Evolutionary conservation across 2,329 filamentous ascomycete species (phyloP).

Genomic region (Fusarium robinianum): DNA sequence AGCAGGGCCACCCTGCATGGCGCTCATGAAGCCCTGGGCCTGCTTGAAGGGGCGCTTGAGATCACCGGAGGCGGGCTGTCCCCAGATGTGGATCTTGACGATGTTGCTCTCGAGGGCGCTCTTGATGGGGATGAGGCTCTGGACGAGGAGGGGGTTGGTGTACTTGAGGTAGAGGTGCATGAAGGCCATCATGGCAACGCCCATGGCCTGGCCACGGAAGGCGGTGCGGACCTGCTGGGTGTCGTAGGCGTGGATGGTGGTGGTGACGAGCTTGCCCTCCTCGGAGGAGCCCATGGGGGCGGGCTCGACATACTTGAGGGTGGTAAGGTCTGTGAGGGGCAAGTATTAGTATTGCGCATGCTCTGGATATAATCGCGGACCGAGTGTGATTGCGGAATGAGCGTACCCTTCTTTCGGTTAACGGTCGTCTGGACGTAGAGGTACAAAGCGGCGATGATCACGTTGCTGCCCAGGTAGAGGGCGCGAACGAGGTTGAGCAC

Average conservation of each 20-base stretch:
- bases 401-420: constrained; percentile 94
- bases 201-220: constrained; percentile 93
- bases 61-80: constrained; percentile 83
- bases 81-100: constrained; percentile 92
- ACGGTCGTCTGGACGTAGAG: constrained; percentile 83
- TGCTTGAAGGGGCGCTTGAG: constrained; percentile 97
- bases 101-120: constrained; percentile 92
- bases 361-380: neutral
- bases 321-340: constrained; percentile 77
- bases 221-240: constrained; percentile 79
- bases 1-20: constrained; percentile 71
- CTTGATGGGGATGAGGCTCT: constrained; percentile 98
- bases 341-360: constrained; percentile 14
- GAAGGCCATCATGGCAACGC: constrained; percentile 94
- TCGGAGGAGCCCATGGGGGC: constrained; percentile 90
- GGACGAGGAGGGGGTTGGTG: constrained; percentile 98
- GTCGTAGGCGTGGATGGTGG: constrained; percentile 96
- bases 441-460: constrained; percentile 85
- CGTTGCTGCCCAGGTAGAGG: constrained; percentile 64
- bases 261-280: constrained; percentile 94
- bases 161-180: constrained; percentile 99
- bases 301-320: constrained; percentile 98
- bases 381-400: neutral
- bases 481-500: constrained; percentile 62
- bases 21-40: constrained; percentile 78